phyloP scores from a whole-genome alignment of 2,329 filamentous ascomycete genomes.

The Cladosporium halotolerans region DNA sequence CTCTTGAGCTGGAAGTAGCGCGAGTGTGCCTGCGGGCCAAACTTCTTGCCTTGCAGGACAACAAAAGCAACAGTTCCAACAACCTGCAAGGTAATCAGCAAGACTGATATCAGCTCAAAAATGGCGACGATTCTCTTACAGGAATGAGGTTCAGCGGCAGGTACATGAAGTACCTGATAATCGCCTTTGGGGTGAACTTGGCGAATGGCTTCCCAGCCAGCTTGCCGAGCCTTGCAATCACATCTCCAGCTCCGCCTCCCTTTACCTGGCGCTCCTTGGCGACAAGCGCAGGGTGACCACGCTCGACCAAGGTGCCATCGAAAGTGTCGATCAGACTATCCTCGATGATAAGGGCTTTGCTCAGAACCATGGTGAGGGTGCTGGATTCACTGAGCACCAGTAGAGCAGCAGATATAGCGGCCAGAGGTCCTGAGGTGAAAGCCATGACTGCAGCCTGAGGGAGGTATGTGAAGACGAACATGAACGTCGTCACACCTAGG shows the following conservation, averaged over 20 bases:
- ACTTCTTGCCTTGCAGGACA: slow-evolving; percentile 55
- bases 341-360: slow-evolving; percentile 67
- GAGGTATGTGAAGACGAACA: slow-evolving; percentile 74
- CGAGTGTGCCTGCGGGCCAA: slow-evolving; percentile 49
- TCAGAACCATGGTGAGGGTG: slow-evolving; percentile 48
- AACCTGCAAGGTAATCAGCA: slow-evolving; percentile 35
- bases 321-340: slow-evolving; percentile 85
- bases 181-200: slow-evolving; percentile 48
- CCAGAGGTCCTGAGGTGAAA: slow-evolving; percentile 77
- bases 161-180: slow-evolving; percentile 77
- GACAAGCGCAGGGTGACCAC: slow-evolving; percentile 57
- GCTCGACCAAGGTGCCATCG: slow-evolving; percentile 60
- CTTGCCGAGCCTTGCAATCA: slow-evolving; percentile 52
- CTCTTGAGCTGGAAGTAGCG: slow-evolving; percentile 90
- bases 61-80: slow-evolving; percentile 80
- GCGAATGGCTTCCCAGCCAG: slow-evolving; percentile 50
- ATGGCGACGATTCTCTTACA: not conserved
- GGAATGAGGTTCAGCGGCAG: slow-evolving; percentile 91
- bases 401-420: slow-evolving; percentile 64
- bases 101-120: not conserved
- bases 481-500: slow-evolving; percentile 56
- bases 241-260: slow-evolving; percentile 41
- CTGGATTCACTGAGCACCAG: slow-evolving; percentile 52
- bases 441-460: slow-evolving; percentile 78
- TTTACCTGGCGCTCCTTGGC: slow-evolving; percentile 68